phyloP scores from a whole-genome alignment of 1,139 yeast genomes.

The Yamadazyma spencermartinsiae region DNA sequence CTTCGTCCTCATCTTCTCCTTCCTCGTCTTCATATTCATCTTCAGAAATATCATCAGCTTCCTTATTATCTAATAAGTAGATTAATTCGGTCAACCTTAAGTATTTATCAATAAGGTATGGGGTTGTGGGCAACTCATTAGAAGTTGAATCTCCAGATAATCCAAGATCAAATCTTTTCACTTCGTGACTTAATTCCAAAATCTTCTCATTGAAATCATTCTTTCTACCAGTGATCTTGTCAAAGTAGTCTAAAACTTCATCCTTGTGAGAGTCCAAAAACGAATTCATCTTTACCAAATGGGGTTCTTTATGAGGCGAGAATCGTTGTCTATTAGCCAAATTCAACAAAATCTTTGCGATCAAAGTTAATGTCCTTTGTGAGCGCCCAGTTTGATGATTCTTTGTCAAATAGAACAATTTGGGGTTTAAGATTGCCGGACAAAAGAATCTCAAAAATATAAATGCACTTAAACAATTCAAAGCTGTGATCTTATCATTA shows the following conservation, averaged over 20 bases:
- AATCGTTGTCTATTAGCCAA: constrained; percentile 77
- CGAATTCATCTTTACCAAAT: constrained; percentile 66
- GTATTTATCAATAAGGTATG: constrained; percentile 67
- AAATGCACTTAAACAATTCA: constrained; percentile 80
- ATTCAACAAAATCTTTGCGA: constrained; percentile 81
- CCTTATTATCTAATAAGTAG: constrained; percentile 35
- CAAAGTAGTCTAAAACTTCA: constrained; percentile 68
- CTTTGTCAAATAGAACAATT: constrained; percentile 70
- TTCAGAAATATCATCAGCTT: constrained; percentile 4
- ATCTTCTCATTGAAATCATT: constrained; percentile 63
- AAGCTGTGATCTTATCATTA: constrained; percentile 51
- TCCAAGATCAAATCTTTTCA: constrained; percentile 52
- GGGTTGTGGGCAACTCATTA: constrained; percentile 65
- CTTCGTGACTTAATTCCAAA: constrained; percentile 57
- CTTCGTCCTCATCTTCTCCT: constrained; percentile 3
- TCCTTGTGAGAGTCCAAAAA: constrained; percentile 60
- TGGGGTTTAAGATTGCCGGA: constrained; percentile 90
- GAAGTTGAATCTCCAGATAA: constrained; percentile 46
- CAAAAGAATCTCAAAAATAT: constrained; percentile 84
- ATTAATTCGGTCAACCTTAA: constrained; percentile 60
- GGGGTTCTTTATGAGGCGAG: constrained; percentile 78
- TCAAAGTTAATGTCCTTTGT: constrained; percentile 75
- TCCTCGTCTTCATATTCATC: constrained; percentile 4
- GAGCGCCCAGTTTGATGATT: constrained; percentile 69
- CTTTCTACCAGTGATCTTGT: constrained; percentile 68